Base-by-base conservation (phyloP, 2,329 filamentous ascomycete genomes). In the Pseudocercospora vitis region DNA sequence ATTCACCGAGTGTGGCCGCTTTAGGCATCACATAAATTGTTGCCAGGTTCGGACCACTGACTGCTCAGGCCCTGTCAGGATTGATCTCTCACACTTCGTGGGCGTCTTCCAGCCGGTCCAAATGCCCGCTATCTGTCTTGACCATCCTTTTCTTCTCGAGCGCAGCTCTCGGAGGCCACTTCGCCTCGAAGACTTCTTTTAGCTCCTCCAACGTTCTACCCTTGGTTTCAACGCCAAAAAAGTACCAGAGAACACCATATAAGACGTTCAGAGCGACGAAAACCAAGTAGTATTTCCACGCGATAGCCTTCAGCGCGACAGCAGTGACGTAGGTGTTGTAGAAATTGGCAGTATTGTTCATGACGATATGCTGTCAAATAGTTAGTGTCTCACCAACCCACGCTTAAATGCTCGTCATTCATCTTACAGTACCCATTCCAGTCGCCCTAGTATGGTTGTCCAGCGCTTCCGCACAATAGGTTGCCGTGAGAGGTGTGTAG, bases 171-270 rank as follows among this genome's bases (percentile, higher is more conserved):
- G 50, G 50, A 18, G 50, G 50, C 50, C 50, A 52, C 14, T 39
- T 47, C 8, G 50, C 63, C 14, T 60, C 64, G 53, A 69, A 69
- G 57, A 68, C 65, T 7, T 58, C 52, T 32, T 61, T 50, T 7
- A 64, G 46, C 26, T 62, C 53, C 52, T 64, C 64, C 21, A 66
- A 35, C 8, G 63, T 45, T 19, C 59, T 48, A 19, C 60, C 59
- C 16, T 56, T 58, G 3, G 62, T 68, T 59, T 66, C 65, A 9
- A 65, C 63, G 23, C 63, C 64, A 48, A 66, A 58, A 50, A 64
- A 62, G 55, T 75, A 76, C 50, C 50, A 52, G 11, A 52, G 21
- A 18, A 50, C 47, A 52, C 50, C 40, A 18, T 52, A 52, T 16
- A 45, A 12, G 9, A 52, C 3, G 16, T 52, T 52, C 12, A 52